Evolutionary conservation across 1,139 yeast genomes (phyloP).

Genomic region (Groenewaldozyma sp.): DNA sequence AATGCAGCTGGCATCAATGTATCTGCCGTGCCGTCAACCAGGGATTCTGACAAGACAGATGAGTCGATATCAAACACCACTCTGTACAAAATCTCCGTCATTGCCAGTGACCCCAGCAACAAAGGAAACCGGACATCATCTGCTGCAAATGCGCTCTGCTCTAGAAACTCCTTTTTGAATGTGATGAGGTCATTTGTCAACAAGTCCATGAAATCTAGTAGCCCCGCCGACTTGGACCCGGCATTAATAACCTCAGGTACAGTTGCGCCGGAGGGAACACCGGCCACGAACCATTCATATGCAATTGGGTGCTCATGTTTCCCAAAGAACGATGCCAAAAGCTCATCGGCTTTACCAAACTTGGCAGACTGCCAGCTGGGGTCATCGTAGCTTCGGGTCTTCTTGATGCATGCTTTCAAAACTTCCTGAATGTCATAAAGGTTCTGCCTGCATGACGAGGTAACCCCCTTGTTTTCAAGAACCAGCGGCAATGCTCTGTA

Average conservation of each 20-base stretch:
- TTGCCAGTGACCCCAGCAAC: conserved; percentile 25
- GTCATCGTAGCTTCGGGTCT: conserved; percentile 14
- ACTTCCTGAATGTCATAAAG: conserved; percentile 24
- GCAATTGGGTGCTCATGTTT: conserved; percentile 13
- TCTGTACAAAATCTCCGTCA: conserved; percentile 24
- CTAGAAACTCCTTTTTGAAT: conserved; percentile 23
- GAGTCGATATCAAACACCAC: conserved; percentile 29
- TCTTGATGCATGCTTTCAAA: conserved; percentile 20
- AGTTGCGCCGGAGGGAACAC: conserved; percentile 17
- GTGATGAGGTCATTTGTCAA: conserved; percentile 19
- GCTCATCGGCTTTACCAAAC: conserved; percentile 16
- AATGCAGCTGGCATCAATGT: conserved; percentile 20
- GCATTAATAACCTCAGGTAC: conserved; percentile 20
- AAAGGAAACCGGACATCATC: conserved; percentile 31
- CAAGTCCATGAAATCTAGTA: conserved; percentile 26
- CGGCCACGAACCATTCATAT: conserved; percentile 24
- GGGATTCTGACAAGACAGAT: conserved; percentile 2
- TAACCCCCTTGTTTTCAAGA: conserved; percentile 20
- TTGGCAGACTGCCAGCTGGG: conserved; percentile 16
- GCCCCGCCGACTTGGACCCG: conserved; percentile 23
- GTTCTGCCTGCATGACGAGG: conserved; percentile 22
- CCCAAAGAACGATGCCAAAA: conserved; percentile 20
- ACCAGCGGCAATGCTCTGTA: conserved; percentile 19
- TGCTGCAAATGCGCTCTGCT: conserved; percentile 23
- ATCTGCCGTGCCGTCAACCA: conserved; percentile 15